Conservation (phyloP, 2,329 filamentous ascomycete species). For the Ploettnerulaceae sp. region DNA sequence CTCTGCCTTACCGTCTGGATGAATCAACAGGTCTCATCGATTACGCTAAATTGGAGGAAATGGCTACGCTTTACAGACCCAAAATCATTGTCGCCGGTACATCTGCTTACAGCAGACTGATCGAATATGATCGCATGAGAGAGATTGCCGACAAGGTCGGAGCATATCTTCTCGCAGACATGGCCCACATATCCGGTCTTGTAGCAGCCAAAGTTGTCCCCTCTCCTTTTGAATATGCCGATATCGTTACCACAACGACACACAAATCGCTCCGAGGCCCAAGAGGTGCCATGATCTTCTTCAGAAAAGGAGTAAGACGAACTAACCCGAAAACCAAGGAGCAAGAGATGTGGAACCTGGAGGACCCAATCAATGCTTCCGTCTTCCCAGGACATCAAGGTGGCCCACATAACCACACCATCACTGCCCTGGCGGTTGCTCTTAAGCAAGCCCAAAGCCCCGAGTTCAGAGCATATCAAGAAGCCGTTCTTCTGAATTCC, state of each 20-base stretch:
- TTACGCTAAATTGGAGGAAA: slow-evolving; percentile 85
- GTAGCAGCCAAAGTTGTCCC: slow-evolving; percentile 89
- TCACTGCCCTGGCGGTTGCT: slow-evolving; percentile 89
- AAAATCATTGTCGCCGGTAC: slow-evolving; percentile 95
- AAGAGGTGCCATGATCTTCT: slow-evolving; percentile 97
- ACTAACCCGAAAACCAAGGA: slow-evolving; percentile 81
- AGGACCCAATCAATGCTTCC: slow-evolving; percentile 88
- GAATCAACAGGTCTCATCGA: slow-evolving; percentile 90
- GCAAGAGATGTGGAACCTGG: slow-evolving; percentile 83
- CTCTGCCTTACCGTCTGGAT: slow-evolving; percentile 87
- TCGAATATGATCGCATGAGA: slow-evolving; percentile 91
- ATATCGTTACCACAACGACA: slow-evolving; percentile 95
- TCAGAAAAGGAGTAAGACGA: slow-evolving; percentile 82
- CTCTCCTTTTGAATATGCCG: slow-evolving; percentile 81
- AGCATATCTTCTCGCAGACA: slow-evolving; percentile 90
- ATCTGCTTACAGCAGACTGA: slow-evolving; percentile 90
- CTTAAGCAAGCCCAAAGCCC: slow-evolving; percentile 86
- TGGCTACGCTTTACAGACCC: slow-evolving; percentile 83
- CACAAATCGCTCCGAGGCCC: slow-evolving; percentile 97
- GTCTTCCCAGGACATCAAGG: slow-evolving; percentile 98
- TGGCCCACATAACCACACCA: slow-evolving; percentile 98
- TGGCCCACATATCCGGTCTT: slow-evolving; percentile 95
- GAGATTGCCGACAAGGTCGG: slow-evolving; percentile 86
- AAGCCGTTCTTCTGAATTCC: slow-evolving; percentile 84
- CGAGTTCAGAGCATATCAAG: slow-evolving; percentile 91